Evolutionary conservation across 106 monocot species (phyloP).

Genomic region (Iris macrosiphon): DNA sequence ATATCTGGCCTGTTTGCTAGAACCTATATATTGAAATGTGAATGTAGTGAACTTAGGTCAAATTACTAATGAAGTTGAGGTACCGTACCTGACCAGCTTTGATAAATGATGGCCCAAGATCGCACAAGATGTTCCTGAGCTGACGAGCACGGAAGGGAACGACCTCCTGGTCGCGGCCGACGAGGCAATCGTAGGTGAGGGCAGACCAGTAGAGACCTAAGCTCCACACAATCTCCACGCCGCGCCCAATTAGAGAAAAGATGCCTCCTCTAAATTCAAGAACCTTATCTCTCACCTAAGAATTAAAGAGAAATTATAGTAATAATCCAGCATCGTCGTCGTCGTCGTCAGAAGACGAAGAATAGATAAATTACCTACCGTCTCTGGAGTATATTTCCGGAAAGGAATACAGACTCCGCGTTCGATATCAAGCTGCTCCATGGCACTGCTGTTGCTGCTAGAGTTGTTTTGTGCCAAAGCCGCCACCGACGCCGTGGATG

Average conservation of each 20-base stretch:
- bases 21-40: constrained; percentile 37
- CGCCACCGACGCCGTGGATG: no score
- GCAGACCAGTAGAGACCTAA: constrained; percentile 87
- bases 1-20: constrained; percentile 98
- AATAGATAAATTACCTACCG: constrained; percentile 22
- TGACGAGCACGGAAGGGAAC: constrained; percentile 94
- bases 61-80: not conserved
- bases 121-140: constrained; percentile 83
- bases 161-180: constrained; percentile 89
- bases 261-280: constrained; percentile 63
- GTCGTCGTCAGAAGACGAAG: no score
- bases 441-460: constrained; percentile 41
- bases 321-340: not conserved
- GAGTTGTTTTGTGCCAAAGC: not conserved
- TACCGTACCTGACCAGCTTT: constrained; percentile 88
- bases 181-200: constrained; percentile 76
- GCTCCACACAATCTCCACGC: constrained; percentile 82
- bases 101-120: constrained; percentile 93
- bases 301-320: not conserved
- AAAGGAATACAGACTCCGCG: constrained; percentile 95
- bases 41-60: no score
- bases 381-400: constrained; percentile 79
- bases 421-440: constrained; percentile 98
- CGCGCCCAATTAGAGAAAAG: constrained; percentile 60
- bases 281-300: constrained; percentile 71